Evolutionary conservation across 1,139 yeast species (phyloP).

Genomic region (Geotrichum reessii): DNA sequence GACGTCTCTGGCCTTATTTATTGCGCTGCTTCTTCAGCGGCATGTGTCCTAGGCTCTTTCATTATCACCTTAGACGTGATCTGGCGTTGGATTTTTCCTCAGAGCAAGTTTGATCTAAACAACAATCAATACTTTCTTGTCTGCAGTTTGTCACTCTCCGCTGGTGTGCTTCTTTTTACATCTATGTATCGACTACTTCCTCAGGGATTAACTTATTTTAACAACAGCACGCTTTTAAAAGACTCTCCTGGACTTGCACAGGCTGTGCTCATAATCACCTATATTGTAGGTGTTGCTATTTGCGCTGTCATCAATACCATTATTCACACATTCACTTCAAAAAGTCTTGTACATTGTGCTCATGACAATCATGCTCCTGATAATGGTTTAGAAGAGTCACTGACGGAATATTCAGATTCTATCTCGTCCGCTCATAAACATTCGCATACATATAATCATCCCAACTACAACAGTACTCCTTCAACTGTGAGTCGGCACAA

Average conservation of each 20-base stretch:
- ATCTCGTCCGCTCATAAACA: slow-evolving; percentile 18
- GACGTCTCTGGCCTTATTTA: slow-evolving; percentile 51
- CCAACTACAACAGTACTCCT: neutral
- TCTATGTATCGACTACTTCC: slow-evolving; percentile 72
- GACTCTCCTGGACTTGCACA: slow-evolving; percentile 30
- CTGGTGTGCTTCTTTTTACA: slow-evolving; percentile 66
- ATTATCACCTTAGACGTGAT: slow-evolving; percentile 50
- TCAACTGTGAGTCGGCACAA: neutral
- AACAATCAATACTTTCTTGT: slow-evolving; percentile 58
- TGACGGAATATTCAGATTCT: slow-evolving; percentile 19
- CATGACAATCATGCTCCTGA: slow-evolving; percentile 40
- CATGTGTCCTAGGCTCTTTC: slow-evolving; percentile 56
- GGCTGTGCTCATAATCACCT: slow-evolving; percentile 46
- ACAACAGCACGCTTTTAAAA: slow-evolving; percentile 23
- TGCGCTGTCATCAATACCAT: slow-evolving; percentile 57
- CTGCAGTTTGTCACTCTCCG: slow-evolving; percentile 61
- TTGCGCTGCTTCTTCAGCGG: slow-evolving; percentile 49
- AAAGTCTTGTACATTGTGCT: slow-evolving; percentile 80
- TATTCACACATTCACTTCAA: slow-evolving; percentile 70
- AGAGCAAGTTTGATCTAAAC: slow-evolving; percentile 44
- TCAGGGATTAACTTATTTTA: slow-evolving; percentile 45
- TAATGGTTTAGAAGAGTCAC: slow-evolving; percentile 61
- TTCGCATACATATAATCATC: slow-evolving; percentile 22
- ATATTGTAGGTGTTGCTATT: slow-evolving; percentile 52
- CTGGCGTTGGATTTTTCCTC: slow-evolving; percentile 39